phyloP scores from a whole-genome alignment of 192 early-diverging fungal species.

The Coemansia umbellata region DNA sequence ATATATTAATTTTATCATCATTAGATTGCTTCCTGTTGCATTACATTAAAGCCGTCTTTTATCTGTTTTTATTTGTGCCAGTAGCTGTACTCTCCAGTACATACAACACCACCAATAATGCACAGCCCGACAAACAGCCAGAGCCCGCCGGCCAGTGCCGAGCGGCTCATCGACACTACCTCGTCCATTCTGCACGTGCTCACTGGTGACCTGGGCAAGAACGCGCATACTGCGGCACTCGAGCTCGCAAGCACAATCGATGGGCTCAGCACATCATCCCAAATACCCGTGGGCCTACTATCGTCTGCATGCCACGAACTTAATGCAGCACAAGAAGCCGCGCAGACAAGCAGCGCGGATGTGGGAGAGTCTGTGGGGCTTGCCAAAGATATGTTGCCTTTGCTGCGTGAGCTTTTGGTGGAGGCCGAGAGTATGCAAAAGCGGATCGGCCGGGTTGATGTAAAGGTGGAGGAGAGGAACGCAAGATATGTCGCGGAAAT shows the following conservation, averaged over 20 bases:
- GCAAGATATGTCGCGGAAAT: constrained; percentile 1
- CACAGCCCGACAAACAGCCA: no score
- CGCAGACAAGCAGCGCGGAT: neutral
- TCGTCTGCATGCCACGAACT: neutral
- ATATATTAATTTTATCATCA: no score
- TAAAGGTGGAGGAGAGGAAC: neutral
- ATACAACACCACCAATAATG: no score
- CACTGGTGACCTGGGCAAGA: neutral
- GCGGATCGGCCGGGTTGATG: neutral
- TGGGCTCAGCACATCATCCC: no score
- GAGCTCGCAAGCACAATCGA: constrained; percentile 10
- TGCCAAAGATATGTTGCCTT: neutral
- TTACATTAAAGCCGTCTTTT: no score
- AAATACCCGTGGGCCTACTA: no score
- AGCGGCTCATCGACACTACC: no score
- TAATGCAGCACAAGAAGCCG: neutral
- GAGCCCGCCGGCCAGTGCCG: no score
- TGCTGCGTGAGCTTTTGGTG: neutral
- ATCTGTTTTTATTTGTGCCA: no score
- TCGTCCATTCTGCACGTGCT: constrained; percentile 1
- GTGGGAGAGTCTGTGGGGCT: neutral
- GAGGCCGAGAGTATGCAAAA: neutral
- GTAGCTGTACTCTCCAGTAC: no score
- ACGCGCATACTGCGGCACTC: constrained; percentile 2
- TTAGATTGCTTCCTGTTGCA: no score